Evolutionary conservation across 169 alveolate genomes (phyloP).

Genomic region (Eimeria sp.): DNA sequence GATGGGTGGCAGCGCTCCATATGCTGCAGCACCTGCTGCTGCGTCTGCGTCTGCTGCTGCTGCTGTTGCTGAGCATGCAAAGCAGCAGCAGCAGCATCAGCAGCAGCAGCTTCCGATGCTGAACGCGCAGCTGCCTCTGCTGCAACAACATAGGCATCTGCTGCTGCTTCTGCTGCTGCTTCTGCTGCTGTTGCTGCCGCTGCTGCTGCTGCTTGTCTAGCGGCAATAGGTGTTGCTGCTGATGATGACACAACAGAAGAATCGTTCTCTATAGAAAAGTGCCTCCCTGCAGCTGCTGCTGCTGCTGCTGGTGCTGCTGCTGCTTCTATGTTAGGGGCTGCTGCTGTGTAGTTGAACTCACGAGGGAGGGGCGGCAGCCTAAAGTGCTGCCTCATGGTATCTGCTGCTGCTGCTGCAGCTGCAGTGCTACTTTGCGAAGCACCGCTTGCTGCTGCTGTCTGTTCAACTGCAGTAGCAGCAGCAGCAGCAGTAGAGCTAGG

Average conservation of each 20-base stretch:
- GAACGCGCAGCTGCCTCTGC: conserved; percentile 43
- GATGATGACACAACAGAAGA: conserved; percentile 31
- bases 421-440: conserved; percentile 25
- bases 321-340: conserved; percentile 7
- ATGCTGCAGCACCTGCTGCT: conserved; percentile 24
- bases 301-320: conserved; percentile 60
- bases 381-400: not conserved
- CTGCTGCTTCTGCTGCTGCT: conserved; percentile 66
- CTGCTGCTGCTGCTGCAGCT: conserved; percentile 68
- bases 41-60: conserved; percentile 32
- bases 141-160: conserved; percentile 13
- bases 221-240: conserved; percentile 38
- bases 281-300: conserved; percentile 12
- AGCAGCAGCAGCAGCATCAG: conserved; percentile 35
- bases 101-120: not conserved
- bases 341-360: not conserved
- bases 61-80: not conserved
- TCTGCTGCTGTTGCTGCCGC: conserved; percentile 12
- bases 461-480: conserved; percentile 44
- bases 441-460: conserved; percentile 36
- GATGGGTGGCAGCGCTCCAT: not conserved
- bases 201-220: conserved; percentile 38
- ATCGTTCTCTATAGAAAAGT: not conserved
- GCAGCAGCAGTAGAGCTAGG: conserved; percentile 55
- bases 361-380: conserved; percentile 39